Evolutionary conservation across 208 protist species (phyloP), one percentile per base, ranked within the genome.

Genomic region (Leishmania mexicana): DNA sequence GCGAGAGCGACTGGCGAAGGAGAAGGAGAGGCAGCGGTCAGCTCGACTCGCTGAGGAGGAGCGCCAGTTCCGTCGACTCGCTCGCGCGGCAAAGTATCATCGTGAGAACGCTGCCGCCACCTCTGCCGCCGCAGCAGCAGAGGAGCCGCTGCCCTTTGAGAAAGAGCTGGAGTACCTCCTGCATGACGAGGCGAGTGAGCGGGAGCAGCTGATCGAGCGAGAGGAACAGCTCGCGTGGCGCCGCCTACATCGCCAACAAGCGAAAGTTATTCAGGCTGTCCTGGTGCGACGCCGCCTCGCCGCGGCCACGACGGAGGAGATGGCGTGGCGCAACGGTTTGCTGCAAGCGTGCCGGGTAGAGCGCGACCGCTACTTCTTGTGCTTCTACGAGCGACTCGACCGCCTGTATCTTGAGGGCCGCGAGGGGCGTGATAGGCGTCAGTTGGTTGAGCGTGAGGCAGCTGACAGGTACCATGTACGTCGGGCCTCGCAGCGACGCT

Each of bases 121-220:
- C 74, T 79, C 73, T 64, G n/a, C 73, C 47, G n/a, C 75, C 2
- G 40, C 75, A 1, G 75, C 1, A 7, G 24, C 65, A 40, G 35
- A 80, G 24, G 17, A 70, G 64, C 49, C 64, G 6, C 58, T 35
- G n/a, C 73, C 76, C 24, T 51, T 72, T 35, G 78, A 35, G 60
- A 47, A 47, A 45, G 60, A 60, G 19, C 62, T 83, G n/a, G 67
- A 35, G 3, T 81, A 86, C 67, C 38, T 92, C 6, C 24, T 81
- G 65, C 65, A 85, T 21, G 87, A 91, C 64, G 92, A 96, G 73
- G 67, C 54, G 31, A 88, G 81, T 31, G 92, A 92, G 76, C 82
- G 90, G 24, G 83, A 90, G 79, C 92, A 96, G 84, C 77, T 94
- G 31, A 88, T 96, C 65, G 86, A 89, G 64, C 77, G 83, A 24